Evolutionary conservation across 129 eudicot genomes (phyloP).

Genomic region (Pittosporum tobira): DNA sequence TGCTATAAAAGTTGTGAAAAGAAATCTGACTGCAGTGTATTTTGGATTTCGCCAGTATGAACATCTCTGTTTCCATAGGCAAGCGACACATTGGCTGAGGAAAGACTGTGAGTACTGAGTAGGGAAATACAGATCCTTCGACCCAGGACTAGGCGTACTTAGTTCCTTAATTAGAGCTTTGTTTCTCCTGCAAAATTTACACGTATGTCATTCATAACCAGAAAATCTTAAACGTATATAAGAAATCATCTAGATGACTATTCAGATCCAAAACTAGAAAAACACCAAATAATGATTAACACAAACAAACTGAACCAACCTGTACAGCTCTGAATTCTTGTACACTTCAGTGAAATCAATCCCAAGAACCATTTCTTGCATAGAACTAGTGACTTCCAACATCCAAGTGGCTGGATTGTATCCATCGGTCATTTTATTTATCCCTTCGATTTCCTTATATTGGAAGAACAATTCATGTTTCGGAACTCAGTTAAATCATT

Average conservation of each 20-base stretch:
- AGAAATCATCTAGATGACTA: too few species aligned
- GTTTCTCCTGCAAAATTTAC: conserved; percentile 15
- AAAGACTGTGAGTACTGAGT: conserved; percentile 5
- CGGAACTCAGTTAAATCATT: neutral
- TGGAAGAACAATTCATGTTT: conserved; percentile 5
- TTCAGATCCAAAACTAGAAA: neutral
- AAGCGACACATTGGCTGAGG: conserved; percentile 6
- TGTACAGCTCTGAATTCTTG: conserved; percentile 44
- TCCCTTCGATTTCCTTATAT: conserved; percentile 32
- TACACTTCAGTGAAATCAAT: conserved; percentile 52
- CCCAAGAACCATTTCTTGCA: conserved; percentile 52
- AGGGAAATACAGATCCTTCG: neutral
- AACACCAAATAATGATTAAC: neutral
- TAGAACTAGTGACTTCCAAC: conserved; percentile 57
- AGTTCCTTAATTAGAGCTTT: conserved; percentile 4
- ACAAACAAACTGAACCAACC: conserved; percentile 14
- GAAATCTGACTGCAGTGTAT: conserved; percentile 14
- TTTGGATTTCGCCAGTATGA: conserved; percentile 9
- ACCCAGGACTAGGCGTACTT: conserved; percentile 4
- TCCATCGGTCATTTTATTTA: conserved; percentile 44
- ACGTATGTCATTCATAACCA: neutral
- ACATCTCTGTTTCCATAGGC: conserved; percentile 9
- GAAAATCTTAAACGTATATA: neutral
- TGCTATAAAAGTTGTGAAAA: conserved; percentile 4
- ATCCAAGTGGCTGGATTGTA: conserved; percentile 90